Evolutionary conservation across 768 basidiomycete species (phyloP).

Genomic region (Suillus luteus): DNA sequence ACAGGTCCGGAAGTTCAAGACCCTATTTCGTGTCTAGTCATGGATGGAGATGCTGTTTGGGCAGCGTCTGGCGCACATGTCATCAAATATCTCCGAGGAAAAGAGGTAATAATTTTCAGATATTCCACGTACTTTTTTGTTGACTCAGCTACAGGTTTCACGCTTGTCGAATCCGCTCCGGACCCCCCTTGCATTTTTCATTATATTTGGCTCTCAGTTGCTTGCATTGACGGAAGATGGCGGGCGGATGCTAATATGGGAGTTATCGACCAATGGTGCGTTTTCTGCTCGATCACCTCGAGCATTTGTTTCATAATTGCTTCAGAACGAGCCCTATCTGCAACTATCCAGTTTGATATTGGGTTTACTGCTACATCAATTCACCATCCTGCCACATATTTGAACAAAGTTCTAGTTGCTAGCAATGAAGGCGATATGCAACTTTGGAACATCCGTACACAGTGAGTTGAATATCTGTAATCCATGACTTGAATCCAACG

Average conservation of each 20-base stretch:
- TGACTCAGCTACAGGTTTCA: slow-evolving; percentile 40
- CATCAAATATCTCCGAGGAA: slow-evolving; percentile 84
- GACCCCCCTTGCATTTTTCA: slow-evolving; percentile 58
- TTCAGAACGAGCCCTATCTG: slow-evolving; percentile 34
- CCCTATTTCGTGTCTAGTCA: slow-evolving; percentile 71
- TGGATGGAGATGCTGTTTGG: slow-evolving; percentile 89
- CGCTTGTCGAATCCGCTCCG: slow-evolving; percentile 68
- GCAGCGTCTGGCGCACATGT: slow-evolving; percentile 66
- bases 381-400: slow-evolving; percentile 92
- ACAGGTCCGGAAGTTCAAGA: slow-evolving; percentile 81
- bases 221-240: slow-evolving; percentile 83
- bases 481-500: neutral
- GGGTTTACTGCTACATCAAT: slow-evolving; percentile 85
- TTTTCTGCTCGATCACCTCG: slow-evolving; percentile 4
- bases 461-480: slow-evolving; percentile 45
- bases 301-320: slow-evolving; percentile 4
- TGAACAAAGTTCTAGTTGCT: slow-evolving; percentile 91
- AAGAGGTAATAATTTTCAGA: slow-evolving; percentile 57
- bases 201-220: slow-evolving; percentile 80
- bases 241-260: slow-evolving; percentile 75
- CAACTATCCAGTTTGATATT: slow-evolving; percentile 75
- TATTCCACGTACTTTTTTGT: slow-evolving; percentile 5
- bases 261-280: slow-evolving; percentile 61
- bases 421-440: slow-evolving; percentile 82
- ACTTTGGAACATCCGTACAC: slow-evolving; percentile 91